phyloP scores from a whole-genome alignment of 2,329 filamentous ascomycete species.

The Xylariaceae sp. region DNA sequence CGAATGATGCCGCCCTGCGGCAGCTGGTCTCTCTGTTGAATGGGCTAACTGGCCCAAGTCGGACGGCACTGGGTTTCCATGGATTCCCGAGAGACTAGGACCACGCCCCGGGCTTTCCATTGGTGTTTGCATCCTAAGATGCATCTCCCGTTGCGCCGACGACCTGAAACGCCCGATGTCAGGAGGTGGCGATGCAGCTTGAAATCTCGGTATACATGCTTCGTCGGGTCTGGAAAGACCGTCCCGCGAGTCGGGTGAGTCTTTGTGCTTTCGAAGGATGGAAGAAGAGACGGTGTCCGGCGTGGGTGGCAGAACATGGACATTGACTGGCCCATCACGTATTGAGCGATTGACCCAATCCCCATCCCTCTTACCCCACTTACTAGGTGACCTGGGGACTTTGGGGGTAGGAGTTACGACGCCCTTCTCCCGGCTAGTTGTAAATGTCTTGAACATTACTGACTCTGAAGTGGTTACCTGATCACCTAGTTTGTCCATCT shows the following conservation, averaged over 20 bases:
- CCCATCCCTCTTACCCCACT: slow-evolving; percentile 46
- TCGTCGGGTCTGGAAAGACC: slow-evolving; percentile 23
- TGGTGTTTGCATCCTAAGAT: background rate
- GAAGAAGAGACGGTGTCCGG: slow-evolving; percentile 58
- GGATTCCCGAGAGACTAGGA: no score
- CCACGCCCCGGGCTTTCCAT: slow-evolving; percentile 30
- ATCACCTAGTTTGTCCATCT: slow-evolving; percentile 43
- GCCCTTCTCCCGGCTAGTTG: slow-evolving; percentile 23
- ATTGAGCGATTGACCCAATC: slow-evolving; percentile 47
- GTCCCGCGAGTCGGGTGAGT: slow-evolving; percentile 27
- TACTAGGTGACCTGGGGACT: slow-evolving; percentile 25
- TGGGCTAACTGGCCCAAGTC: slow-evolving; percentile 30
- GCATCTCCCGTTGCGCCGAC: no score
- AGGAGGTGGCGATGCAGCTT: slow-evolving; percentile 20
- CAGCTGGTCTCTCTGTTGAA: slow-evolving; percentile 45
- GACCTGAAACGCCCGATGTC: slow-evolving; percentile 29
- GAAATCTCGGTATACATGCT: slow-evolving; percentile 18
- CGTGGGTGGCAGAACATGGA: slow-evolving; percentile 51
- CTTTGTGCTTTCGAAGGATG: slow-evolving; percentile 39
- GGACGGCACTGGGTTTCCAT: slow-evolving; percentile 28
- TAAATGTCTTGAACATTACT: slow-evolving; percentile 32
- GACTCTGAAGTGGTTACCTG: slow-evolving; percentile 27
- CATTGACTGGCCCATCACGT: slow-evolving; percentile 39
- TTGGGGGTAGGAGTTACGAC: slow-evolving; percentile 21
- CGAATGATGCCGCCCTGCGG: slow-evolving; percentile 38